Evolutionary conservation across 371 early-diverging fungal genomes (phyloP), one percentile per base, ranked within the genome.

Genomic region (Circinella umbellata): DNA sequence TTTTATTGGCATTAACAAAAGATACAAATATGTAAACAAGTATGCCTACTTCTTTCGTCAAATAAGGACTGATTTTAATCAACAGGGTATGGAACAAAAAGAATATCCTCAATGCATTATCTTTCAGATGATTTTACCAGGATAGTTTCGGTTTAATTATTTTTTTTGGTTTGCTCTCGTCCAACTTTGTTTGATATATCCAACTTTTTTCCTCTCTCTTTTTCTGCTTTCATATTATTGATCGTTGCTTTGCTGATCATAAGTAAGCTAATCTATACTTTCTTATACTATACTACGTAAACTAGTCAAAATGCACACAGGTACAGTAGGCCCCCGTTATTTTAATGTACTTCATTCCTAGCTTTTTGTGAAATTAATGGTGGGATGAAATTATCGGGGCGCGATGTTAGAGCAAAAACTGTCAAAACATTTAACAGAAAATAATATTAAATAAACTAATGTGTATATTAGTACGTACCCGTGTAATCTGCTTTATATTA

Each of bases 1-100:
- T n/a, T n/a, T n/a, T n/a, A n/a, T n/a, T 49, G 49, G 49, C 49
- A 49, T n/a, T 15, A 49, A 49, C 49, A 49, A 49, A 49, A 49
- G 10, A n/a, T 49, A 49, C 49, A 49, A 49, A 14, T n/a, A n/a
- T n/a, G n/a, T 49, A 14, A 49, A 49, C 49, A 49, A 49, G 49
- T 49, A 49, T 49, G 49, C 15, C 49, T 15, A 5, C 49, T 49
- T 49, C 49, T 15, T n/a, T n/a, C n/a, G n/a, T n/a, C n/a, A n/a
- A n/a, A n/a, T n/a, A n/a, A n/a, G n/a, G n/a, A n/a, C n/a, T n/a
- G n/a, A n/a, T n/a, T n/a, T n/a, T n/a, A n/a, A 15, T 49, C 49
- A 49, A 15, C 5, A 9, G 15, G 49, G 10, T 49, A 49, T 49
- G 49, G 49, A 49, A 49, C 49, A 49, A 49, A 49, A 49, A 49